These are phyloP conservation scores for Cornus florida DNA, from an alignment of 148 eudicot species.

Conservation along the genomic window DNA sequence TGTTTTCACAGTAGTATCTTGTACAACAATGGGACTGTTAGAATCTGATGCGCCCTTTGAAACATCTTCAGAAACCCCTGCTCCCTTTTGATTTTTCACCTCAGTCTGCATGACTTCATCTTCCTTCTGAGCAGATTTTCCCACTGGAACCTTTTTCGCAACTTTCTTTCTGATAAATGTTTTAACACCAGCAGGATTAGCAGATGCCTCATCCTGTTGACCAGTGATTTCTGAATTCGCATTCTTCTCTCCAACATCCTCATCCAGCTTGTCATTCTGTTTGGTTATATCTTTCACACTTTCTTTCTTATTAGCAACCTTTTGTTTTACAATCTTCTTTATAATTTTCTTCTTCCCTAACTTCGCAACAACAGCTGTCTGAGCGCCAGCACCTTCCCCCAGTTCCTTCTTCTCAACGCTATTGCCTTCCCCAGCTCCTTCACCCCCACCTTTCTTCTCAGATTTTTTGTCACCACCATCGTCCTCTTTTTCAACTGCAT, in stretches of 20 bases:
- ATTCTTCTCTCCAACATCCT: constrained; percentile 29
- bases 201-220: constrained; percentile 44
- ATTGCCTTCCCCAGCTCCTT: constrained; percentile 31
- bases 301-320: constrained; percentile 49
- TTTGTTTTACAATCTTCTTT: constrained; percentile 69
- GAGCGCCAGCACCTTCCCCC: constrained; percentile 25
- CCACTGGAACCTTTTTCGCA: constrained; percentile 45
- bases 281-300: constrained; percentile 31
- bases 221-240: constrained; percentile 30
- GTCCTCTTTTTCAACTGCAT: constrained; percentile 26
- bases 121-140: constrained; percentile 34
- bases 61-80: constrained; percentile 39
- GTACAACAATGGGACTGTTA: constrained; percentile 30
- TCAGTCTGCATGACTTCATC: constrained; percentile 31
- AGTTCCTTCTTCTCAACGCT: constrained; percentile 30
- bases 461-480: constrained; percentile 25
- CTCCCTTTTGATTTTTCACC: constrained; percentile 26
- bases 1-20: constrained; percentile 45
- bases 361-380: constrained; percentile 30
- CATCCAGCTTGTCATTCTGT: constrained; percentile 36
- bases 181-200: constrained; percentile 44
- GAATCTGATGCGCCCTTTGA: constrained; percentile 35
- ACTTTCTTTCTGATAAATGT: constrained; percentile 55
- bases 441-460: constrained; percentile 38
- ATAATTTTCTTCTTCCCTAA: constrained; percentile 72